A percentile compares a stretch with the other conserved stretches of the same genome.
Evolutionary conservation across 371 early-diverging fungal species (phyloP).

Genomic region (Mortierella sp.): DNA sequence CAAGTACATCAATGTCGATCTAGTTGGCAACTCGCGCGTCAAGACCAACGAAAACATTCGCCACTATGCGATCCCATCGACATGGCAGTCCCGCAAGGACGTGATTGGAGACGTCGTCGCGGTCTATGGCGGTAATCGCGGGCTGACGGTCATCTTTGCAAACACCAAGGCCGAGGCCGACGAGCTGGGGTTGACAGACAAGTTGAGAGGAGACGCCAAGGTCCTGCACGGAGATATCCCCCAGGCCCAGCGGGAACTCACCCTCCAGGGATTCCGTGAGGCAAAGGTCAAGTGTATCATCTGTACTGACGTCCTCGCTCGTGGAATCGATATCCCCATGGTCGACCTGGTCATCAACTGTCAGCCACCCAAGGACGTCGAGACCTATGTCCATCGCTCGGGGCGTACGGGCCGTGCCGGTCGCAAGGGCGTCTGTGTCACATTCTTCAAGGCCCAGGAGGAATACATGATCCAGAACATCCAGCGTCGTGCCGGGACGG

Average conservation of each 20-base stretch:
- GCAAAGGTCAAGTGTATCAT: constrained; percentile 89
- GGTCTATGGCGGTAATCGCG: constrained; percentile 82
- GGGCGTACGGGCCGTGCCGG: constrained; percentile 99
- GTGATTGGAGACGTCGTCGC: constrained; percentile 89
- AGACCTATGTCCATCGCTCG: constrained; percentile 96
- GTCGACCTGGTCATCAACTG: constrained; percentile 98
- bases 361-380: constrained; percentile 94
- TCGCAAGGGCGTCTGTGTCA: constrained; percentile 90
- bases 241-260: constrained; percentile 89
- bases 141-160: constrained; percentile 93
- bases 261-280: constrained; percentile 91
- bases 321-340: constrained; percentile 98
- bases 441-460: constrained; percentile 91
- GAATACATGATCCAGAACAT: constrained; percentile 83
- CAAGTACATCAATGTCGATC: constrained; percentile 86
- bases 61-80: constrained; percentile 86
- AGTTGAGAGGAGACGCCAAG: constrained; percentile 83
- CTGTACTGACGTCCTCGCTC: constrained; percentile 95
- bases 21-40: constrained; percentile 81
- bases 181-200: constrained; percentile 85
- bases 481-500: constrained; percentile 81
- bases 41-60: constrained; percentile 85
- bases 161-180: constrained; percentile 95
- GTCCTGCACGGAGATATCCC: constrained; percentile 97
- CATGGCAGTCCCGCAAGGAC: constrained; percentile 82